Percentiles rank a stretch among this genome's conserved stretches.
Conservation (phyloP, 2,329 filamentous ascomycete species). For the Exophiala calicioides region DNA sequence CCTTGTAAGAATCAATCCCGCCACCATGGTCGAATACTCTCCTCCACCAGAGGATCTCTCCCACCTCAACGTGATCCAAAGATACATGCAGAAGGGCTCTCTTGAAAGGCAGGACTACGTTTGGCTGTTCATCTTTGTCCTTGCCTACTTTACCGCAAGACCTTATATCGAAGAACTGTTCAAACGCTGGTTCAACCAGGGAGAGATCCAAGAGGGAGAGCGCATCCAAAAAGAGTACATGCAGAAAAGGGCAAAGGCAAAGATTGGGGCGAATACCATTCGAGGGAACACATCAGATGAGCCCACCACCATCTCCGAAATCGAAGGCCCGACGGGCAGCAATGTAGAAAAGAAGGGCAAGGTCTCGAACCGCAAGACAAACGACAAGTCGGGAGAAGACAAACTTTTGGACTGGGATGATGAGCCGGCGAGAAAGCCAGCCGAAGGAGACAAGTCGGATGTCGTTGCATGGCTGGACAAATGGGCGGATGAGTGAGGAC, state of each 20-base stretch:
- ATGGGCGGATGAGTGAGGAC: constrained; percentile 24
- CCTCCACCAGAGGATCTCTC: constrained; percentile 27
- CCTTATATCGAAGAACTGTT: constrained; percentile 27
- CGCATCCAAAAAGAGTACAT: constrained; percentile 19
- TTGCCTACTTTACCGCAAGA: constrained; percentile 27
- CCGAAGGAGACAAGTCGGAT: constrained; percentile 25
- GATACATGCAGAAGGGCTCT: constrained; percentile 31
- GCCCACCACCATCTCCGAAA: constrained; percentile 15
- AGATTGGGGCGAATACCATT: constrained; percentile 28
- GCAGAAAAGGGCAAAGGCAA: constrained; percentile 22
- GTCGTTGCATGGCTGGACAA: constrained; percentile 31
- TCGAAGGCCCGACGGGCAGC: constrained; percentile 14
- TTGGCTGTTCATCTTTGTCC: constrained; percentile 25
- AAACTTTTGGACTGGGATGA: constrained; percentile 33
- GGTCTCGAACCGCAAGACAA: constrained; percentile 29
- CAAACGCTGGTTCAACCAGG: constrained; percentile 22
- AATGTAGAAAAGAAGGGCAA: constrained; percentile 15
- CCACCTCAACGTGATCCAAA: constrained; percentile 30
- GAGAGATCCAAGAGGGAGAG: constrained; percentile 23
- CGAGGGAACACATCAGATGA: constrained; percentile 21
- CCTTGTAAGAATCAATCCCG: neutral
- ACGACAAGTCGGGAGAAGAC: constrained; percentile 28
- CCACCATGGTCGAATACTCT: constrained; percentile 27
- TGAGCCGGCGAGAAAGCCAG: constrained; percentile 21
- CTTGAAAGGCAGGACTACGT: constrained; percentile 29